phyloP scores from a whole-genome alignment of 2,329 filamentous ascomycete genomes.

The Cladosporium colombiae region DNA sequence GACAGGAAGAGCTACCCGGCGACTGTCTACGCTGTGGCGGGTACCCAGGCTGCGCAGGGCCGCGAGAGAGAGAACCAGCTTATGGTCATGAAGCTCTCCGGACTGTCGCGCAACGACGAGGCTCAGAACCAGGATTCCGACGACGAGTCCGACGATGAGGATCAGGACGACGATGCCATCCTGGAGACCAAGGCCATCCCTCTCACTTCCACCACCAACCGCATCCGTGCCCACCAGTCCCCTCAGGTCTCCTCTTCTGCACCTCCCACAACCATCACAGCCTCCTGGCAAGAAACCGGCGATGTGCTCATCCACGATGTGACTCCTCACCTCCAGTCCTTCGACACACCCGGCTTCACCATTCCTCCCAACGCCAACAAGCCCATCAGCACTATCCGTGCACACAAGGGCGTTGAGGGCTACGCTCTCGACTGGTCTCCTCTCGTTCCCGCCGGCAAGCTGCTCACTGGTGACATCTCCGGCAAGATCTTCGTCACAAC shows the following conservation, averaged over 20 bases:
- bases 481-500: slow-evolving; percentile 88
- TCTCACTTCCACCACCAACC: slow-evolving; percentile 84
- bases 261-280: slow-evolving; percentile 79
- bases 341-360: slow-evolving; percentile 82
- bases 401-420: slow-evolving; percentile 83
- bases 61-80: slow-evolving; percentile 85
- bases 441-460: slow-evolving; percentile 74
- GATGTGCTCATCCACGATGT: slow-evolving; percentile 93
- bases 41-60: slow-evolving; percentile 81
- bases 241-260: slow-evolving; percentile 69
- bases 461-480: slow-evolving; percentile 88
- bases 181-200: slow-evolving; percentile 91
- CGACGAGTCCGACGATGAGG: slow-evolving; percentile 68
- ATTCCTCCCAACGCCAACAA: slow-evolving; percentile 84
- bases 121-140: slow-evolving; percentile 67
- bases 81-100: slow-evolving; percentile 94
- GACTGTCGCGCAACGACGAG: slow-evolving; percentile 82
- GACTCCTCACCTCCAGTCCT: slow-evolving; percentile 81
- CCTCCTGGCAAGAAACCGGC: slow-evolving; percentile 87
- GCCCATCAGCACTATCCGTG: slow-evolving; percentile 80
- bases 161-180: slow-evolving; percentile 81
- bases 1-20: slow-evolving; percentile 91
- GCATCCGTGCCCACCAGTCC: slow-evolving; percentile 83
- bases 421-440: slow-evolving; percentile 98
- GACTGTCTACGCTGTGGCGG: slow-evolving; percentile 91